phyloP scores from a whole-genome alignment of 345 rosid genomes.

The Eucalyptus cladocalyx region DNA sequence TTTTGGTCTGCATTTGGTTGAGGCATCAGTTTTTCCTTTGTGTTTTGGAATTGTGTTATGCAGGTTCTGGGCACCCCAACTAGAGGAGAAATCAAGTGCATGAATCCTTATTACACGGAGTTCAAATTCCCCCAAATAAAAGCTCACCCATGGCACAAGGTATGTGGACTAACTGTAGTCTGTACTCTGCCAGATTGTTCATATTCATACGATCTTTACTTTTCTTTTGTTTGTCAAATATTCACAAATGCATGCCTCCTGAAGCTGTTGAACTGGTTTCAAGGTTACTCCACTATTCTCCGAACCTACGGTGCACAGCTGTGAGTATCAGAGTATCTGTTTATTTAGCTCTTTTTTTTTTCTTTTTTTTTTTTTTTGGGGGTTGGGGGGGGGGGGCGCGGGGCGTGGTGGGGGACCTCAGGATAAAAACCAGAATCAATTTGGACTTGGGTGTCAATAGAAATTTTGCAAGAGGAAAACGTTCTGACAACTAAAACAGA shows the following conservation, averaged over 20 bases:
- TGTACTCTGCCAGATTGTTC: neutral
- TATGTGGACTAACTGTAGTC: neutral
- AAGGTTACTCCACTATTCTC: slow-evolving; percentile 7
- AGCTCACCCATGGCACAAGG: slow-evolving; percentile 17
- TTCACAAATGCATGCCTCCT: slow-evolving; percentile 14
- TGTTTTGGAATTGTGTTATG: neutral
- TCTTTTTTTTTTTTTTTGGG: too few species aligned
- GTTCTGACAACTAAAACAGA: neutral
- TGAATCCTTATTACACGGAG: slow-evolving; percentile 12
- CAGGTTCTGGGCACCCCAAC: slow-evolving; percentile 11
- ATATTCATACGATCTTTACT: neutral
- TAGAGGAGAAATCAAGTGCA: slow-evolving; percentile 10
- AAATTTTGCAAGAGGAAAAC: neutral
- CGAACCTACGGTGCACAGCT: neutral
- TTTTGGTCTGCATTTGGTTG: neutral
- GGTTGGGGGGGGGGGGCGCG: fast-evolving
- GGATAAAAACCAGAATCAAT: neutral
- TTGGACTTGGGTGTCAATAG: neutral
- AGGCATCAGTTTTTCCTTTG: neutral
- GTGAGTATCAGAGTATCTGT: neutral
- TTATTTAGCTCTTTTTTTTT: neutral
- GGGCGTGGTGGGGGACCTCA: neutral
- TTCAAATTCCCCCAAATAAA: slow-evolving; percentile 12
- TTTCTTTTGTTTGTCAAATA: neutral
- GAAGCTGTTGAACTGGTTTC: slow-evolving; percentile 11